Conservation (phyloP, 805 yeast species). For the Cyberlindnera meyerae region DNA sequence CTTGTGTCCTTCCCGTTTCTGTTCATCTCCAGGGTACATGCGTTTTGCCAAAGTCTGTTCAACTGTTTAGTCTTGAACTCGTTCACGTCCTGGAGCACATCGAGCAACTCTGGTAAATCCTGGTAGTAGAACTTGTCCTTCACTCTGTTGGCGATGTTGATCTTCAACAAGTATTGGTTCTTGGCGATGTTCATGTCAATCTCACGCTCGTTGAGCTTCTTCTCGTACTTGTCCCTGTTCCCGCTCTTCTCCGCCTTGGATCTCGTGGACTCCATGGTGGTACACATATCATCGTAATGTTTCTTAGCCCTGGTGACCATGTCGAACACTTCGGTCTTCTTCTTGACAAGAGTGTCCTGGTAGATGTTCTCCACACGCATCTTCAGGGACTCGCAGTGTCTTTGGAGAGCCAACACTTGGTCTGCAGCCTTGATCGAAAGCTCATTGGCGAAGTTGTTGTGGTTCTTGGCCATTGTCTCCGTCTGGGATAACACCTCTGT, state of each 20-base stretch:
- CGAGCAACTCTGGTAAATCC: slow-evolving; percentile 87
- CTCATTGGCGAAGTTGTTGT: slow-evolving; percentile 52
- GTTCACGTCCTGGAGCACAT: slow-evolving; percentile 76
- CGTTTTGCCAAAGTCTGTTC: slow-evolving; percentile 61
- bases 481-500: slow-evolving; percentile 80
- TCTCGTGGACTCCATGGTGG: slow-evolving; percentile 74
- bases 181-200: slow-evolving; percentile 84
- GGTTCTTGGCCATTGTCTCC: slow-evolving; percentile 71
- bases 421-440: slow-evolving; percentile 55
- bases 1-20: slow-evolving; percentile 39
- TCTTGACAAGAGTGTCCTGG: slow-evolving; percentile 43
- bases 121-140: slow-evolving; percentile 92
- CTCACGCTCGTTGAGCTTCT: slow-evolving; percentile 56
- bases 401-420: slow-evolving; percentile 50
- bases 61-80: slow-evolving; percentile 70
- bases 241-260: slow-evolving; percentile 62
- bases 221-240: slow-evolving; percentile 41
- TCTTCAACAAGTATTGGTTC: slow-evolving; percentile 73
- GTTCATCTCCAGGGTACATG: slow-evolving; percentile 56
- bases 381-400: slow-evolving; percentile 49
- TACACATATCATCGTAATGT: slow-evolving; percentile 77
- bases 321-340: slow-evolving; percentile 31
- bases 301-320: slow-evolving; percentile 45
- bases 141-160: slow-evolving; percentile 80
- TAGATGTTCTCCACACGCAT: slow-evolving; percentile 54